Conservation (phyloP, 495 filamentous ascomycete genomes). For the Lepidopterella palustris region DNA sequence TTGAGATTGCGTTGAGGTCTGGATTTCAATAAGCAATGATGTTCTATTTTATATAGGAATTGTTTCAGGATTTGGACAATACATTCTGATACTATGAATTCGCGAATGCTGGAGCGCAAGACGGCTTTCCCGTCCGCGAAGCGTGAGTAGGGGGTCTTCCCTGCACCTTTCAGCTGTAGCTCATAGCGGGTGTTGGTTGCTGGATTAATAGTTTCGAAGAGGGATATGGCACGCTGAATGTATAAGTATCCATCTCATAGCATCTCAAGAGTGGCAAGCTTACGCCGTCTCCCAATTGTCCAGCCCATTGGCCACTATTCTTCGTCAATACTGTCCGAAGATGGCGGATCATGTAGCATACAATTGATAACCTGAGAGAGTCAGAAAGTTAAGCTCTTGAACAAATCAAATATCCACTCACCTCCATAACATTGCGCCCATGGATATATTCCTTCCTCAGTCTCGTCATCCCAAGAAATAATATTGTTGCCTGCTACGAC, state of each 20-base stretch:
- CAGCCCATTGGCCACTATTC: constrained; percentile 62
- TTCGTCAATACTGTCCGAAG: not conserved
- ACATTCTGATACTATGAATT: constrained; percentile 81
- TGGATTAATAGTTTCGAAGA: constrained; percentile 85
- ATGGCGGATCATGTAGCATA: not conserved
- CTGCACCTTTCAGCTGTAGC: constrained; percentile 89
- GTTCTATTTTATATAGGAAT: too few species aligned
- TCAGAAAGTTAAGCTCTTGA: not conserved
- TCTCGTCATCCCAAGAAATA: constrained; percentile 43
- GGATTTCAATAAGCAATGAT: too few species aligned
- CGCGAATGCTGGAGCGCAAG: constrained; percentile 80
- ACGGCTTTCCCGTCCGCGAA: constrained; percentile 98
- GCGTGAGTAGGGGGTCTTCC: constrained; percentile 85
- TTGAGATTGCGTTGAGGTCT: constrained; percentile 65
- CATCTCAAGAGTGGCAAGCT: constrained; percentile 13
- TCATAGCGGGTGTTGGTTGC: constrained; percentile 68
- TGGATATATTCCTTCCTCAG: constrained; percentile 67
- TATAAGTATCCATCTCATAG: not conserved
- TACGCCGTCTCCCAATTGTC: constrained; percentile 82
- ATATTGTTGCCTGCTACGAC: constrained; percentile 76
- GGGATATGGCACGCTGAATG: constrained; percentile 65
- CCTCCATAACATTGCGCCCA: constrained; percentile 95
- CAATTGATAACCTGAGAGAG: constrained; percentile 58
- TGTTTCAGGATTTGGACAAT: too few species aligned
- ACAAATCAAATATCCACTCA: not conserved